Evolutionary conservation across 2,329 filamentous ascomycete species (phyloP).

Genomic region (Fusarium stilboides): DNA sequence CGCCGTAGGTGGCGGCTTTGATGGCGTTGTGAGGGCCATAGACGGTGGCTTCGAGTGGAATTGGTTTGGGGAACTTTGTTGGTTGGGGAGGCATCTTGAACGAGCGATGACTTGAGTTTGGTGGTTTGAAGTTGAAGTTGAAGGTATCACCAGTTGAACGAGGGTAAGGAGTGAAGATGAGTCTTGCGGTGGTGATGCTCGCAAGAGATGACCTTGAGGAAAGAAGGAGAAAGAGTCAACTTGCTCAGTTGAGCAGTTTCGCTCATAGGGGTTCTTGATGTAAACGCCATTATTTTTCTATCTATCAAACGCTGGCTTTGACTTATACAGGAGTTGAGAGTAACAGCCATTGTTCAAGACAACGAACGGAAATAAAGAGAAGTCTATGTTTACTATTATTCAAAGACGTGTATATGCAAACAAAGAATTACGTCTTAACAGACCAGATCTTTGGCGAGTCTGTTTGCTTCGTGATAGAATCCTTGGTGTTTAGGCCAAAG

Average conservation of each 20-base stretch:
- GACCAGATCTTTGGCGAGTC: no score
- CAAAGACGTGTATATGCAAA: neutral
- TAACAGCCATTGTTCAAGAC: conserved; percentile 15
- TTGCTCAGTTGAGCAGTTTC: neutral
- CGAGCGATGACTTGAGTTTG: neutral
- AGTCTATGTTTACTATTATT: neutral
- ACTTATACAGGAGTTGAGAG: conserved; percentile 14
- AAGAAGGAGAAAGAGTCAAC: neutral
- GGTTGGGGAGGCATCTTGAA: conserved; percentile 19
- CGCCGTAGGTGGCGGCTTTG: conserved; percentile 60
- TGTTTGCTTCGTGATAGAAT: neutral
- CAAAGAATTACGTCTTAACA: neutral
- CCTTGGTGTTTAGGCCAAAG: conserved; percentile 14
- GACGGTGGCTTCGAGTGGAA: conserved; percentile 67
- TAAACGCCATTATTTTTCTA: conserved; percentile 9
- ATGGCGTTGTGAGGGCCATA: conserved; percentile 63
- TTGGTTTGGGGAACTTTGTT: conserved; percentile 17
- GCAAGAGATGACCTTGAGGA: neutral
- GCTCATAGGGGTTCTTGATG: neutral
- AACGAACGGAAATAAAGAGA: conserved; percentile 1
- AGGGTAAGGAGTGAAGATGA: neutral
- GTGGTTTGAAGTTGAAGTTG: neutral
- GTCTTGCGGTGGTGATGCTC: neutral
- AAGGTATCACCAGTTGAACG: neutral
- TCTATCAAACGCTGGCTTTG: conserved; percentile 8